phyloP scores from a whole-genome alignment of 2,329 filamentous ascomycete genomes.

The Paracoccidioides lutzii region DNA sequence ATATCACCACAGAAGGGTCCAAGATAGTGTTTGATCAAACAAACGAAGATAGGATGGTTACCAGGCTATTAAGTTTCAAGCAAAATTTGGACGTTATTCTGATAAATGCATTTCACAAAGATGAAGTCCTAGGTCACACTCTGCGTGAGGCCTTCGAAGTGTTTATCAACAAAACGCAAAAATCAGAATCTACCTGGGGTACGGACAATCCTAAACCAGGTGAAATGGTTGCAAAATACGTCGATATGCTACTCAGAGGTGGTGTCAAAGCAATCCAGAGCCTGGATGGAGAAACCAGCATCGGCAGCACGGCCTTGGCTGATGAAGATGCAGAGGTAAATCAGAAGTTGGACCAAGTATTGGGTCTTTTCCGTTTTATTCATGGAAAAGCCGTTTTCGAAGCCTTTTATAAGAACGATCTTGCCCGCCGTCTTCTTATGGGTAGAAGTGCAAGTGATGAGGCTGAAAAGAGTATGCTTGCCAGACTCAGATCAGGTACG shows the following conservation, averaged over 20 bases:
- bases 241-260: slow-evolving; percentile 76
- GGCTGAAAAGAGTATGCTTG: slow-evolving; percentile 89
- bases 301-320: slow-evolving; percentile 48
- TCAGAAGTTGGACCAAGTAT: slow-evolving; percentile 76
- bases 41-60: slow-evolving; percentile 72
- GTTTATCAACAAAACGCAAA: slow-evolving; percentile 83
- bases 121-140: slow-evolving; percentile 63
- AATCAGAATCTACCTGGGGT: slow-evolving; percentile 56
- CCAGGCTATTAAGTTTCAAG: slow-evolving; percentile 69
- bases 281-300: slow-evolving; percentile 43
- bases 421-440: slow-evolving; percentile 82
- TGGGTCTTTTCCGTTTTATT: slow-evolving; percentile 93
- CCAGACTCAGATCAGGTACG: slow-evolving; percentile 63
- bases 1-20: slow-evolving; percentile 63
- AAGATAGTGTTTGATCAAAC: slow-evolving; percentile 68
- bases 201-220: slow-evolving; percentile 87
- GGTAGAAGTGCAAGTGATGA: slow-evolving; percentile 85
- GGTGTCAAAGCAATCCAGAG: slow-evolving; percentile 73
- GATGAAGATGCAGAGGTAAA: slow-evolving; percentile 91
- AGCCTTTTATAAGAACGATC: slow-evolving; percentile 97
- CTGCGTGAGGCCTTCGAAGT: slow-evolving; percentile 74
- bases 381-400: slow-evolving; percentile 97
- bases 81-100: slow-evolving; percentile 64
- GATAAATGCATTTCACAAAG: slow-evolving; percentile 59
- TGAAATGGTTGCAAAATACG: slow-evolving; percentile 95